These are phyloP conservation scores for Solanum piurae DNA, from an alignment of 257 asterid species.

Conservation along the genomic window DNA sequence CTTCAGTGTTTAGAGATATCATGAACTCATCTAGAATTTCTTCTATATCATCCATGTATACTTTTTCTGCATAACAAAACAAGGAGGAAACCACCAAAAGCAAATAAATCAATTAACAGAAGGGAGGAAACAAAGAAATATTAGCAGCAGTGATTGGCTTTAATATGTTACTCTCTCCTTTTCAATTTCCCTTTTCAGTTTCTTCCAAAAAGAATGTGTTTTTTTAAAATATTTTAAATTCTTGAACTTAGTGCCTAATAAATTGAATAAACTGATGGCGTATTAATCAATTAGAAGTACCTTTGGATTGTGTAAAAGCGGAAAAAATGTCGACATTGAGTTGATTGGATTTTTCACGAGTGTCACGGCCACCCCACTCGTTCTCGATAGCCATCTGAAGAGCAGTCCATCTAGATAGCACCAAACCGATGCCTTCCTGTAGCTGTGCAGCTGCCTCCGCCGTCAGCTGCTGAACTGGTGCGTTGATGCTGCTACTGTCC, in stretches of 20 bases:
- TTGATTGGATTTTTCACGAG: conserved; percentile 36
- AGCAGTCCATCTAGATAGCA: conserved; percentile 60
- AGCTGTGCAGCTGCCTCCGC: conserved; percentile 48
- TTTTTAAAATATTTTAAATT: background rate
- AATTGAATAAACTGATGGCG: background rate
- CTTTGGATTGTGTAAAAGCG: conserved; percentile 43
- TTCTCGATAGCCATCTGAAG: conserved; percentile 61
- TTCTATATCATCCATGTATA: conserved; percentile 63
- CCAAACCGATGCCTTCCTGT: conserved; percentile 39
- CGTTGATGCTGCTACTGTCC: background rate
- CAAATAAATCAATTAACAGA: background rate
- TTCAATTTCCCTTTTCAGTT: background rate
- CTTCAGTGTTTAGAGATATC: conserved; percentile 40
- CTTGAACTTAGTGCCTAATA: background rate
- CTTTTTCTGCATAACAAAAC: conserved; percentile 19
- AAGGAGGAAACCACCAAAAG: background rate
- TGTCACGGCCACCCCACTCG: conserved; percentile 66
- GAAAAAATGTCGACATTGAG: conserved; percentile 24
- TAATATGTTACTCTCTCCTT: background rate
- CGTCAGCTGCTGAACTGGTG: conserved; percentile 17
- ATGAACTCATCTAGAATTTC: conserved; percentile 57
- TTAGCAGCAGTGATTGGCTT: background rate
- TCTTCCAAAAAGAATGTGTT: background rate
- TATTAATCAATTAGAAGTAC: conserved; percentile 7
- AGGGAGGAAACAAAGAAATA: background rate